These are phyloP conservation scores for Tylopilus sp. DNA, from an alignment of 768 basidiomycete species.

Conservation along the genomic window DNA sequence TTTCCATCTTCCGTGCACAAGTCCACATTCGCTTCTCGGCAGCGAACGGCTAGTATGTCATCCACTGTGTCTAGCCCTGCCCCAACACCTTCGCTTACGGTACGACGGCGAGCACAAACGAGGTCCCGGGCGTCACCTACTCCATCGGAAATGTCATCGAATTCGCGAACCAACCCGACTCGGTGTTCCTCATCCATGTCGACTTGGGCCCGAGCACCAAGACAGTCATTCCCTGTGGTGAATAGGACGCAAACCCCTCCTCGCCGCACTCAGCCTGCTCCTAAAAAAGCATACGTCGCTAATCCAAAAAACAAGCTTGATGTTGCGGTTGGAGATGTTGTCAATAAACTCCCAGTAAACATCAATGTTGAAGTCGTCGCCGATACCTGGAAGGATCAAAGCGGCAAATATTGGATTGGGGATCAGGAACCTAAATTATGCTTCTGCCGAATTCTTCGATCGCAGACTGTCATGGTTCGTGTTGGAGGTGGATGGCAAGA, in stretches of 20 bases:
- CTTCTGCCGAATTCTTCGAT: slow-evolving; percentile 87
- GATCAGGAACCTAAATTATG: slow-evolving; percentile 86
- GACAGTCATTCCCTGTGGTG: slow-evolving; percentile 52
- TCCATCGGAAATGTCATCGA: slow-evolving; percentile 55
- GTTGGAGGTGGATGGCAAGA: slow-evolving; percentile 96
- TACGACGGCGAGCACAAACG: slow-evolving; percentile 41
- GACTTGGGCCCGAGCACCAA: slow-evolving; percentile 67
- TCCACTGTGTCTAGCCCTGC: slow-evolving; percentile 40
- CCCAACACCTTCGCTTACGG: slow-evolving; percentile 29
- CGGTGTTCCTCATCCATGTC: slow-evolving; percentile 47
- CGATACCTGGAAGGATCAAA: slow-evolving; percentile 88
- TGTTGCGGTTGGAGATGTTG: slow-evolving; percentile 87
- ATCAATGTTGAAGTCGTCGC: slow-evolving; percentile 80
- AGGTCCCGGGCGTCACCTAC: slow-evolving; percentile 56
- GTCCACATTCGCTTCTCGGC: slow-evolving; percentile 81
- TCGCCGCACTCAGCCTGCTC: slow-evolving; percentile 34
- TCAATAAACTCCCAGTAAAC: slow-evolving; percentile 82
- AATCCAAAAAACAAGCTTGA: slow-evolving; percentile 91
- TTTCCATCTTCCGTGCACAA: slow-evolving; percentile 41
- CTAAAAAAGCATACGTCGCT: slow-evolving; percentile 73
- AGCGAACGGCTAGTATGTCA: slow-evolving; percentile 67
- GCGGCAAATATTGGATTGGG: slow-evolving; percentile 96
- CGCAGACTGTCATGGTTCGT: slow-evolving; percentile 93
- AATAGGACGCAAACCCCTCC: slow-evolving; percentile 47
- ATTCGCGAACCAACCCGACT: slow-evolving; percentile 45